A percentile compares a stretch with the other conserved stretches of the same genome.
Conservation (phyloP, 2,329 filamentous ascomycete genomes). For the Dissoconium aciculare region DNA sequence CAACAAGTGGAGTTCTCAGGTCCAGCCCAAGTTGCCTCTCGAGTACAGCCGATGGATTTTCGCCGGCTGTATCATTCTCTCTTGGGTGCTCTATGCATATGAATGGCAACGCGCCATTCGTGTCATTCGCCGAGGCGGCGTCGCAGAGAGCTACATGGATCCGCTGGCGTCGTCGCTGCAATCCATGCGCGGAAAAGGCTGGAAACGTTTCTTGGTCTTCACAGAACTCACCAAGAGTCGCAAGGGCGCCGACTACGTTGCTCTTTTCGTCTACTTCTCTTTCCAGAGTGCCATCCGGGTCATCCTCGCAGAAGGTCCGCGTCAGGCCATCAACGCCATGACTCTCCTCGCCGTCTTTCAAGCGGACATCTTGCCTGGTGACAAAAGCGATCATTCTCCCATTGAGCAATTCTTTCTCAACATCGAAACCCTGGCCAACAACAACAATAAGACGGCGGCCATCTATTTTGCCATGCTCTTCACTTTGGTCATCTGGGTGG, state of each 20-base stretch:
- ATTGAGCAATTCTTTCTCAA: constrained; percentile 72
- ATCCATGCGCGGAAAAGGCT: constrained; percentile 68
- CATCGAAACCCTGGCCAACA: constrained; percentile 53
- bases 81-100: constrained; percentile 65
- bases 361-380: constrained; percentile 48
- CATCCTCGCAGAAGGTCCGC: constrained; percentile 78
- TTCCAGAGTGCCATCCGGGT: constrained; percentile 76
- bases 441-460: constrained; percentile 63
- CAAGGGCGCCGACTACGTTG: constrained; percentile 79
- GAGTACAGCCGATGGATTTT: constrained; percentile 88
- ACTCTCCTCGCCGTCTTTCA: constrained; percentile 76
- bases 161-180: constrained; percentile 72
- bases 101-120: constrained; percentile 67
- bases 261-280: constrained; percentile 79
- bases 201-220: constrained; percentile 82
- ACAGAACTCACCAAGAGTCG: constrained; percentile 80
- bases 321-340: constrained; percentile 78
- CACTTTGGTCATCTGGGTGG: constrained; percentile 76
- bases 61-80: constrained; percentile 77
- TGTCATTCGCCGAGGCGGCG: constrained; percentile 70
- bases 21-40: constrained; percentile 64
- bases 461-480: constrained; percentile 86
- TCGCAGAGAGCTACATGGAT: constrained; percentile 85
- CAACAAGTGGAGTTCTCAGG: constrained; percentile 72
- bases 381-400: constrained; percentile 43